Percentiles rank a stretch among this genome's conserved stretches.
These are phyloP conservation scores for Asterochloris sp. DNA, from an alignment of 139 green algal species.

Conservation along the genomic window DNA sequence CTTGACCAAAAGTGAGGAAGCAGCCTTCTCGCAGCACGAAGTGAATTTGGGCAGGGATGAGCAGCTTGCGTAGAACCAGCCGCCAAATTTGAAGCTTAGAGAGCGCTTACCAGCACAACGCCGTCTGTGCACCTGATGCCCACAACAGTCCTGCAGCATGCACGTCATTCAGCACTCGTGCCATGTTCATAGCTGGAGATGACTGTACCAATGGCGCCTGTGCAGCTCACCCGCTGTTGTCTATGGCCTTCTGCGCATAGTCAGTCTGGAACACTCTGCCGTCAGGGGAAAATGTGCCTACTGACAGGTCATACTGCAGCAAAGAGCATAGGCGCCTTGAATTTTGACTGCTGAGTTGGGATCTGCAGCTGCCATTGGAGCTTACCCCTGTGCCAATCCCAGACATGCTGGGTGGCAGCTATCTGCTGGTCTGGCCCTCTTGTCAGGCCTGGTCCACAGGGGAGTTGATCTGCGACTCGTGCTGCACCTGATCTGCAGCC, in stretches of 20 bases:
- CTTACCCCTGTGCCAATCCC: constrained; percentile 81
- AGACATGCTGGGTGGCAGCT: constrained; percentile 49
- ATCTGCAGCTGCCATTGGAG: background rate
- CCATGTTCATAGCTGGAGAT: background rate
- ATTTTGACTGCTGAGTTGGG: background rate
- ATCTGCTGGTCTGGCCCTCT: no score
- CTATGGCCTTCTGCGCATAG: constrained; percentile 98
- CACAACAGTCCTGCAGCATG: constrained; percentile 79
- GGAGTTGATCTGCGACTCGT: no score
- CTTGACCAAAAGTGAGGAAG: background rate
- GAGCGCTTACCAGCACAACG: constrained; percentile 83
- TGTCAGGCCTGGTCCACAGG: no score
- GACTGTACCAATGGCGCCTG: background rate
- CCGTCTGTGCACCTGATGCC: constrained; percentile 95
- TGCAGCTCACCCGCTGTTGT: constrained; percentile 85
- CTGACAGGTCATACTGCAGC: constrained; percentile 93
- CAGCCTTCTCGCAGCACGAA: background rate
- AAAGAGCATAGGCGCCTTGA: background rate
- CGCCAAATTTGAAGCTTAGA: background rate
- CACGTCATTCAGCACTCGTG: background rate
- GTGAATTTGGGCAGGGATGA: no score
- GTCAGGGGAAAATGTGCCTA: constrained; percentile 96
- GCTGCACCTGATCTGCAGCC: no score
- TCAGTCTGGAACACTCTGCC: constrained; percentile 97
- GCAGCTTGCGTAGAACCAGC: no score